Conservation (phyloP, 345 rosid genomes). For the Barbarea vulgaris region DNA sequence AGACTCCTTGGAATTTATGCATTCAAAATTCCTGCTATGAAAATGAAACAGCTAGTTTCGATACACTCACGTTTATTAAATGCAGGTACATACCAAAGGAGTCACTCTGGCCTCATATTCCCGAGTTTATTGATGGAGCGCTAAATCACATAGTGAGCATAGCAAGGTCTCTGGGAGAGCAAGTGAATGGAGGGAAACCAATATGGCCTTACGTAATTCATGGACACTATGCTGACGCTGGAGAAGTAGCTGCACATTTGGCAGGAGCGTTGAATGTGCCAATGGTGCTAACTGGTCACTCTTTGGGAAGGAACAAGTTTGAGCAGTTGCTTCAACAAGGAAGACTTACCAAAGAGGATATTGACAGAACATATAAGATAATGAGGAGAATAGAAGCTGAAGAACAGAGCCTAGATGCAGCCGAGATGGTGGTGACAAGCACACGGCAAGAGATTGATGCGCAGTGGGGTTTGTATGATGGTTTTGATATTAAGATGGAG, state of each 20-base stretch:
- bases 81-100: slow-evolving; percentile 57
- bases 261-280: slow-evolving; percentile 96
- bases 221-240: slow-evolving; percentile 97
- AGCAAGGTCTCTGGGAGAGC: slow-evolving; percentile 88
- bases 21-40: not conserved
- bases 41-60: slow-evolving; percentile 1
- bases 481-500: slow-evolving; percentile 94
- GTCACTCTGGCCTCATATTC: slow-evolving; percentile 87
- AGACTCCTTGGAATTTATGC: slow-evolving; percentile 38
- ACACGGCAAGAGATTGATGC: slow-evolving; percentile 95
- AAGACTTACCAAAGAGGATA: slow-evolving; percentile 81
- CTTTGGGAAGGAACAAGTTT: slow-evolving; percentile 95
- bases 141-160: slow-evolving; percentile 83
- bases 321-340: slow-evolving; percentile 96
- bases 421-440: slow-evolving; percentile 95
- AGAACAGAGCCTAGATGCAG: slow-evolving; percentile 92
- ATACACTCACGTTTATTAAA: slow-evolving; percentile 11
- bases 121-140: slow-evolving; percentile 96
- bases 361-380: slow-evolving; percentile 85
- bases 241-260: slow-evolving; percentile 85
- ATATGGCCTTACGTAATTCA: slow-evolving; percentile 97
- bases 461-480: slow-evolving; percentile 98
- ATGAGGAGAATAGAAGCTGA: slow-evolving; percentile 96
- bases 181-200: slow-evolving; percentile 71
- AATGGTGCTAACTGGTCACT: slow-evolving; percentile 97